phyloP scores from a whole-genome alignment of 805 yeast species.

The Suhomyces canberraensis region DNA sequence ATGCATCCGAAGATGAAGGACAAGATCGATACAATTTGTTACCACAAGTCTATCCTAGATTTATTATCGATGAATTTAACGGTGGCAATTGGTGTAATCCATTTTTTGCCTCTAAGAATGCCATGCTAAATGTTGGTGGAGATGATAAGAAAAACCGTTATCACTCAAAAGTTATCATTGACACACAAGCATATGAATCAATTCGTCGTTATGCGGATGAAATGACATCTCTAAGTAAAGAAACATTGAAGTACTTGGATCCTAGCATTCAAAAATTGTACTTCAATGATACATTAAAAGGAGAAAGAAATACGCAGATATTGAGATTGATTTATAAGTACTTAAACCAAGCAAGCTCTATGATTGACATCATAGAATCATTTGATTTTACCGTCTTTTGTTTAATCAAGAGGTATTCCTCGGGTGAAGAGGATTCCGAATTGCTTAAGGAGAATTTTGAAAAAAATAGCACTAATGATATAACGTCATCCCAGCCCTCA shows the following conservation, averaged over 20 bases:
- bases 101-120: conserved; percentile 43
- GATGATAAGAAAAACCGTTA: conserved; percentile 40
- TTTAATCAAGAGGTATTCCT: conserved; percentile 32
- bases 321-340: conserved; percentile 52
- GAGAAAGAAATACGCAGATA: conserved; percentile 50
- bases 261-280: conserved; percentile 33
- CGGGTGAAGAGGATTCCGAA: conserved; percentile 16
- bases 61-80: conserved; percentile 59
- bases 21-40: conserved; percentile 36
- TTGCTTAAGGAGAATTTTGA: conserved; percentile 7
- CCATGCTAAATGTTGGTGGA: conserved; percentile 40
- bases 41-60: conserved; percentile 71
- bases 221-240: conserved; percentile 36
- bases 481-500: background rate
- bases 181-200: conserved; percentile 42
- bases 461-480: background rate
- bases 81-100: conserved; percentile 83
- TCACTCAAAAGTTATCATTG: conserved; percentile 48
- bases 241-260: conserved; percentile 40
- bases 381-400: conserved; percentile 59
- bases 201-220: conserved; percentile 36
- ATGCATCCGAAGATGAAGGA: conserved; percentile 29
- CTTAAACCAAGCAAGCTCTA: conserved; percentile 45
- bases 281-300: conserved; percentile 31
- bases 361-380: conserved; percentile 54